Evolutionary conservation across 2,329 filamentous ascomycete species (phyloP), one percentile per base, ranked within the genome.

Genomic region (Aspergillus ustus): DNA sequence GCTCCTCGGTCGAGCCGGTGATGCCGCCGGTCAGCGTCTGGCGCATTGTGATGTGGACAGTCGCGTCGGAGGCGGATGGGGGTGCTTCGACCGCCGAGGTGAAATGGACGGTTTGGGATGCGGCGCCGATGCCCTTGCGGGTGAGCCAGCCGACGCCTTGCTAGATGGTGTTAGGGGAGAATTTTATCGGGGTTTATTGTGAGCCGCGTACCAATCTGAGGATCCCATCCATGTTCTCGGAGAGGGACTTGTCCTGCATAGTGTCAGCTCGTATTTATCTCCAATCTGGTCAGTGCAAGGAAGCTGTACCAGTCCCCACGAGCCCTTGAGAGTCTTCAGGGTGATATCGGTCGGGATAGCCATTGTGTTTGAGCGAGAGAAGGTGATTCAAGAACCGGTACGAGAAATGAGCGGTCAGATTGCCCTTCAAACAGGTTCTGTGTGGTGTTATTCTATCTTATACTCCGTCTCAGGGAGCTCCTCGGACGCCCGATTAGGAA

Each of bases 141-240:
- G 52, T 53, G 1, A 62, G 28, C 60, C 60, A 62, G 51, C 60
- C 60, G 49, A 62, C 60, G 51, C 60, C 60, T 62, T 62, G 60
- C 56, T 59, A 22, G 17, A 43, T 7, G 25, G n/a, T 15, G 34
- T 43, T 45, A 52, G 28, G 9, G 19, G 19, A 13, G 13, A 4
- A 9, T 13, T 29, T 31, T 9, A 44, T 8, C 19, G 6, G 25
- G 28, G 37, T 8, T 8, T 13, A 6, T 13, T 6, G 22, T 19
- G n/a, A 8, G 15, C 19, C 7, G n/a, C 49, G 13, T 59, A 59
- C 57, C 28, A 59, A 28, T 29, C 34, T 53, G 7, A 59, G 57
- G 50, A 59, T 53, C 7, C n/a, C 3, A 11, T 60, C 57, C 4
- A 45, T 13, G 31, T 60, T 45, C 9, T 60, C 52, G 19, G 40